phyloP scores from a whole-genome alignment of 208 protist species.

The Trypanosoma mega region DNA sequence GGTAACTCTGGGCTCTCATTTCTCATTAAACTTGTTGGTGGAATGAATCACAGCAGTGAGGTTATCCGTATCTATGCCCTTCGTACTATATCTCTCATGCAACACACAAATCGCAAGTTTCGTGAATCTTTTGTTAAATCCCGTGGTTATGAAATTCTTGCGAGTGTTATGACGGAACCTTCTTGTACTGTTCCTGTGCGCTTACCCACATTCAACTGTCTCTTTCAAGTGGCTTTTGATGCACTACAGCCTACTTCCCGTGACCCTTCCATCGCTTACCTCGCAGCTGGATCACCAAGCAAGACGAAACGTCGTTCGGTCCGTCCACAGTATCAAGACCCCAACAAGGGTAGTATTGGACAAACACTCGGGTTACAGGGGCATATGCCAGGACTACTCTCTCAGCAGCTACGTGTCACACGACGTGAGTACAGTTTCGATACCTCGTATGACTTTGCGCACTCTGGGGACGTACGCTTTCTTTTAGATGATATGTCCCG shows the following conservation, averaged over 20 bases:
- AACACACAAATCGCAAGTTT: constrained; percentile 56
- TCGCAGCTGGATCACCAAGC: constrained; percentile 18
- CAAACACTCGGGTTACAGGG: constrained; percentile 26
- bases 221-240: constrained; percentile 84
- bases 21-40: constrained; percentile 67
- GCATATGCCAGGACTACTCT: constrained; percentile 43
- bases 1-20: constrained; percentile 48
- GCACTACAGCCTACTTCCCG: constrained; percentile 44
- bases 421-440: constrained; percentile 84
- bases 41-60: constrained; percentile 76
- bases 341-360: constrained; percentile 1
- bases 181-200: constrained; percentile 44
- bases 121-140: constrained; percentile 59
- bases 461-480: constrained; percentile 37
- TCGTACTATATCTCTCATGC: constrained; percentile 77
- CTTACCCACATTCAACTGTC: constrained; percentile 70
- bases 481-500: constrained; percentile 31
- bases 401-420: constrained; percentile 31
- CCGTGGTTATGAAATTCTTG: constrained; percentile 69
- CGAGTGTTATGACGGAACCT: constrained; percentile 49
- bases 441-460: constrained; percentile 48
- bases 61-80: constrained; percentile 74
- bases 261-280: constrained; percentile 7
- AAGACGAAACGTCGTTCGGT: constrained; percentile 12
- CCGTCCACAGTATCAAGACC: constrained; percentile 30